Conservation (phyloP, 768 basidiomycete genomes). For the Termitomyces sp. region DNA sequence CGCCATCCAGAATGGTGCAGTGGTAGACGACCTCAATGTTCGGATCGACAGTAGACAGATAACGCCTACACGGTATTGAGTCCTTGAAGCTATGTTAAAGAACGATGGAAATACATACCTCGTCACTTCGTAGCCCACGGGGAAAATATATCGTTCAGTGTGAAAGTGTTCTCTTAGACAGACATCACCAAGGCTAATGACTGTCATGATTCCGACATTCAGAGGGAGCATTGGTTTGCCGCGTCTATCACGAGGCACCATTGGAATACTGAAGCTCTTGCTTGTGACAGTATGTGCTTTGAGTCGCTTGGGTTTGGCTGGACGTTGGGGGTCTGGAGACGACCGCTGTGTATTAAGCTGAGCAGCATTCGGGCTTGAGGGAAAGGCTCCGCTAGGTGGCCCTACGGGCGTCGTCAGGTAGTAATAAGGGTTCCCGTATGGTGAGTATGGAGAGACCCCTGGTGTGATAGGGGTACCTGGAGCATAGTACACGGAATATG, state of each 20-base stretch:
- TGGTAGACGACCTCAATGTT: constrained; percentile 65
- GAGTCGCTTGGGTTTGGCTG: constrained; percentile 67
- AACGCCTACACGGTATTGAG: constrained; percentile 44
- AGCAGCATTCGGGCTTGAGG: constrained; percentile 21
- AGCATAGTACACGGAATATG: constrained; percentile 38
- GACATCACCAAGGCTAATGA: constrained; percentile 66
- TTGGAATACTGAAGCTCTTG: constrained; percentile 63
- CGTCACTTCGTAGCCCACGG: constrained; percentile 80
- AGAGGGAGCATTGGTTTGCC: constrained; percentile 70
- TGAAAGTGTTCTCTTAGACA: constrained; percentile 83
- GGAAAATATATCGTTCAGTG: constrained; percentile 85
- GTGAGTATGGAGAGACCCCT: constrained; percentile 25
- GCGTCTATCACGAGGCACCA: constrained; percentile 68
- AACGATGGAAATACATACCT: constrained; percentile 37
- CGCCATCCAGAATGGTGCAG: constrained; percentile 81
- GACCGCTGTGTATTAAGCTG: constrained; percentile 20
- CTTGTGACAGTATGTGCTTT: constrained; percentile 80
- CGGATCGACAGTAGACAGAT: constrained; percentile 70
- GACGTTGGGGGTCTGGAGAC: constrained; percentile 32
- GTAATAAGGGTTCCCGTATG: constrained; percentile 39
- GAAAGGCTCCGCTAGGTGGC: constrained; percentile 31
- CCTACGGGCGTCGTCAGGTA: constrained; percentile 33
- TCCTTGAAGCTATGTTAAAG: background rate
- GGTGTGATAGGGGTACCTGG: constrained; percentile 34
- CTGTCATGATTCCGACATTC: constrained; percentile 85